Evolutionary conservation across 179 eudicot species (phyloP), one percentile per base, ranked within the genome.

Genomic region (Dionaea muscipula): DNA sequence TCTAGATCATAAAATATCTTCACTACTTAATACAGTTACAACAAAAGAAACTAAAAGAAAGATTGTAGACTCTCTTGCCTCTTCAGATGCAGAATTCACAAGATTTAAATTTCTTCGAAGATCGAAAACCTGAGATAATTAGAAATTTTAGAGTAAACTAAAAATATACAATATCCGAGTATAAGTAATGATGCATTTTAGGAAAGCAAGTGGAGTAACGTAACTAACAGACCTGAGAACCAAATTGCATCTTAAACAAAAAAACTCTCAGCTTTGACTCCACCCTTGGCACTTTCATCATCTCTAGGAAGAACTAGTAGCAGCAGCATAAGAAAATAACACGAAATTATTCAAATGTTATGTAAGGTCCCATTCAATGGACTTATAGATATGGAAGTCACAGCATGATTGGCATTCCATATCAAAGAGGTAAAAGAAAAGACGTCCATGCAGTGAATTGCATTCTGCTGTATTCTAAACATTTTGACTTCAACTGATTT

Each of bases 231-330:
- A 89, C 97, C 97, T 83, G 93, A 40, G 95, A 44, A 40, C 10
- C 36, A 66, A 89, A 89, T 69, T 85, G 93, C 61, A 83, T 76
- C 77, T 81, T 83, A 69, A 89, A 89, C 17, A 86, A 77, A 62
- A 85, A 85, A 51, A 85, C 89, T 64, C 95, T 69, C 31, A 89
- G 80, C 78, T 89, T 89, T 31, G 84, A 70, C 55, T 85, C 97
- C 63, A 80, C 75, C 40, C 97, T 72, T 47, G 97, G 97, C 24
- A 89, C 86, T 78, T 83, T 82, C 97, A 89, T 85, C 67, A 89
- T 65, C 78, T 89, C 95, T 66, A 89, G 60, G 75, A 89, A 85
- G 72, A 89, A 89, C 97, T 89, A 31, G 25, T 28, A 61, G 47
- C 53, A 56, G 9, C 26, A 47, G 55, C 3, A 18, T 36, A 45